A percentile compares a stretch with the other conserved stretches of the same genome.
Evolutionary conservation across 768 basidiomycete genomes (phyloP).

Genomic region (Leccinum disarticulatum): DNA sequence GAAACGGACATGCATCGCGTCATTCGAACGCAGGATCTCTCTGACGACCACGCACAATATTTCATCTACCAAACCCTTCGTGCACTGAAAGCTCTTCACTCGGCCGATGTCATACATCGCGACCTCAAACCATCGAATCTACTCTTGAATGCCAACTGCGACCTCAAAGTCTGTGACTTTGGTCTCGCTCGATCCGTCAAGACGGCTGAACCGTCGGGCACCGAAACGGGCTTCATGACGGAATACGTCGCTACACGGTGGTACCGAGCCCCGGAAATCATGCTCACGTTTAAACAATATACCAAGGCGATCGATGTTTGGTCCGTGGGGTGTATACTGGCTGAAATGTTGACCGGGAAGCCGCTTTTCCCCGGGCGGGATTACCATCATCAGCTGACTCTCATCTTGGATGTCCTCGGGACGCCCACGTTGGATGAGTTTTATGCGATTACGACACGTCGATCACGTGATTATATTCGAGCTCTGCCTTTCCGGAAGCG

Average conservation of each 20-base stretch:
- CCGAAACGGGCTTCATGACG: constrained; percentile 89
- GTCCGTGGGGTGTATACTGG: constrained; percentile 86
- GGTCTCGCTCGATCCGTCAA: constrained; percentile 89
- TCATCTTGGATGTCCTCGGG: constrained; percentile 95
- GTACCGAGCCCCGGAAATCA: constrained; percentile 99
- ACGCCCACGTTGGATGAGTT: constrained; percentile 98
- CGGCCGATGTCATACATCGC: constrained; percentile 93
- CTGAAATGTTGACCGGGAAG: constrained; percentile 97
- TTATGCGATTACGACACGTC: constrained; percentile 89
- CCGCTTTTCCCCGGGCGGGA: constrained; percentile 96
- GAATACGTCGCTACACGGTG: constrained; percentile 98
- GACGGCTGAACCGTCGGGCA: constrained; percentile 82
- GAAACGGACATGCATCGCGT: constrained; percentile 98
- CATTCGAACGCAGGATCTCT: constrained; percentile 91
- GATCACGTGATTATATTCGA: constrained; percentile 94
- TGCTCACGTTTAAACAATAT: constrained; percentile 99
- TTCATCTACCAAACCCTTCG: constrained; percentile 94
- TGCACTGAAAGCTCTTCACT: constrained; percentile 93
- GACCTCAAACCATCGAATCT: constrained; percentile 98
- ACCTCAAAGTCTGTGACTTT: constrained; percentile 94
- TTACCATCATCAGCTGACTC: constrained; percentile 93
- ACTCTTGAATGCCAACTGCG: constrained; percentile 96
- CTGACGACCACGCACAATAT: constrained; percentile 94
- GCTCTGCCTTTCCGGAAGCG: constrained; percentile 92
- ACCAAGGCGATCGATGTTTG: constrained; percentile 93